Evolutionary conservation across 176 grass and related monocot species (phyloP).

Genomic region (Puccinellia tenuiflora): DNA sequence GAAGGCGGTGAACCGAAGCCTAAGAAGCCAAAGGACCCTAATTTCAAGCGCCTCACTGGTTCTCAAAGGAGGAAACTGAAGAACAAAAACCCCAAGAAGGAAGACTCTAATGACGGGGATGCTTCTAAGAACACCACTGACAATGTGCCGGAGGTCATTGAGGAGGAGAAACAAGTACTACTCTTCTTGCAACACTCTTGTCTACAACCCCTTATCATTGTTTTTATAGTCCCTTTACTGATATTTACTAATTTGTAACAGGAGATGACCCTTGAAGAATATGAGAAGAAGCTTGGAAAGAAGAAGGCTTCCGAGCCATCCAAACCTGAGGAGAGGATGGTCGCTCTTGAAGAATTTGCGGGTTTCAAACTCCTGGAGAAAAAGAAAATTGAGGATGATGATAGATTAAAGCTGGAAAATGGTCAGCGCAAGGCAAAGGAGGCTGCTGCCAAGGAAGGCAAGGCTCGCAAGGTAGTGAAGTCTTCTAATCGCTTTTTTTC

Average conservation of each 20-base stretch:
- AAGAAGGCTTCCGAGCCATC: neutral
- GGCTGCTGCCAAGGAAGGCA: neutral
- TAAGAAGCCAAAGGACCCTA: neutral
- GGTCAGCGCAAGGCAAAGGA: slow-evolving; percentile 5
- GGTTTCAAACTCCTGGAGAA: slow-evolving; percentile 22
- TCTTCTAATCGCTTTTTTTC: neutral
- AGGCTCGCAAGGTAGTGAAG: neutral
- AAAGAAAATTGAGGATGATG: slow-evolving; percentile 41
- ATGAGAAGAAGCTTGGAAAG: slow-evolving; percentile 40
- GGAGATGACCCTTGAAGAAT: slow-evolving; percentile 54
- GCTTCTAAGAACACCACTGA: neutral
- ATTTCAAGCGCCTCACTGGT: neutral
- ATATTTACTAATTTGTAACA: neutral
- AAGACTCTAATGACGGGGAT: neutral
- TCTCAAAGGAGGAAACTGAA: slow-evolving; percentile 33
- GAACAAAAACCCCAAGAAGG: neutral
- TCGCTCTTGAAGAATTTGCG: slow-evolving; percentile 13
- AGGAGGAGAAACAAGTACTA: slow-evolving; percentile 1
- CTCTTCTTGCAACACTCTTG: neutral
- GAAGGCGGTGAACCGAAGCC: neutral
- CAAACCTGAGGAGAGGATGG: slow-evolving; percentile 13
- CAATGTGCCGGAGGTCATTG: neutral
- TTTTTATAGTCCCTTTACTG: neutral
- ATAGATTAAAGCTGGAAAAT: slow-evolving; percentile 10
- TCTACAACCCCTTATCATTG: neutral